Conservation (phyloP, 2,329 filamentous ascomycete species). For the Ophiostoma piceae region DNA sequence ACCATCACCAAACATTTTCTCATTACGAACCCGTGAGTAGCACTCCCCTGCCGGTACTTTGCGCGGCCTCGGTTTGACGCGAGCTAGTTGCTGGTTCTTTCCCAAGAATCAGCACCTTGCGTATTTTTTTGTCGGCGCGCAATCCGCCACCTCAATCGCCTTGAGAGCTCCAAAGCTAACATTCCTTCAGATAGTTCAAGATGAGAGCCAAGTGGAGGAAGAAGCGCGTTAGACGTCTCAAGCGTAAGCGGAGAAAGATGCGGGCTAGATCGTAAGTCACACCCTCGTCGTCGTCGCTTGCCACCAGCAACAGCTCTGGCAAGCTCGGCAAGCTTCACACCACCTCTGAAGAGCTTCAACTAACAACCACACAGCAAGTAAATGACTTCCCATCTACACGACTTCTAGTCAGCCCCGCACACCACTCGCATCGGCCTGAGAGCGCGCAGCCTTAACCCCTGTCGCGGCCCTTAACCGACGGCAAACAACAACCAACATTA, state of each 20-base stretch:
- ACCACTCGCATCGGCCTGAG: constrained; percentile 18
- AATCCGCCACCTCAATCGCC: not conserved
- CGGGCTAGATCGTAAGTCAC: constrained; percentile 83
- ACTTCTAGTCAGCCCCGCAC: constrained; percentile 24
- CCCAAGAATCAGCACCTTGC: not conserved
- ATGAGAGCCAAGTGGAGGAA: constrained; percentile 99
- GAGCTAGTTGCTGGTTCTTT: not conserved
- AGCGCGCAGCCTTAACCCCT: constrained; percentile 14
- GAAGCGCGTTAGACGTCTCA: constrained; percentile 98
- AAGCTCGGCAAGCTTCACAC: not conserved
- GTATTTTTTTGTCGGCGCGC: not conserved
- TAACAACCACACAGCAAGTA: constrained; percentile 24
- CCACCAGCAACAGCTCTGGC: not conserved
- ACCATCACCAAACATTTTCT: constrained; percentile 41
- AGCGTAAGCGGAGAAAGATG: constrained; percentile 99
- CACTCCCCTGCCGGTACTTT: not conserved
- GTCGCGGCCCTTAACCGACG: not conserved
- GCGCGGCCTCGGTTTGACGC: not conserved
- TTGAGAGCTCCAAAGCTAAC: constrained; percentile 26
- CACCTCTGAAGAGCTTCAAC: not conserved
- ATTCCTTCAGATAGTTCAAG: constrained; percentile 44
- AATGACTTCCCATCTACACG: constrained; percentile 23
- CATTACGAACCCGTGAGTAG: constrained; percentile 39
- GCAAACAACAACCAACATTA: constrained; percentile 8
- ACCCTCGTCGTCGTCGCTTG: not conserved